Conservation (phyloP, 2,329 filamentous ascomycete genomes). For the Talaromyces sp. region DNA sequence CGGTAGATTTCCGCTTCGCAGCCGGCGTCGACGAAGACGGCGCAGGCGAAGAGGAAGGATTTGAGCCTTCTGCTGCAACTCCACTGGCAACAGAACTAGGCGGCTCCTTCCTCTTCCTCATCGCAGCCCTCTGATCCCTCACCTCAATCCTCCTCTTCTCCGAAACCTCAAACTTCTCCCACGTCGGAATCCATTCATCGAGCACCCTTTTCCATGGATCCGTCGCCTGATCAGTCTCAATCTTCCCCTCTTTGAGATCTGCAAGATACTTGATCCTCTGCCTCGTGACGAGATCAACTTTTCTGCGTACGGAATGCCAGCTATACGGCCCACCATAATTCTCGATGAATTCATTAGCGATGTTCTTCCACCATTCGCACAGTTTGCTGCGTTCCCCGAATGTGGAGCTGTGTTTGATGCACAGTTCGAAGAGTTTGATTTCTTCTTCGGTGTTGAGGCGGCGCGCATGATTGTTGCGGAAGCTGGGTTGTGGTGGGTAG, state of each 20-base stretch:
- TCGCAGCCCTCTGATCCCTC: constrained; percentile 30
- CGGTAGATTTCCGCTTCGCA: not conserved
- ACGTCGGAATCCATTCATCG: constrained; percentile 42
- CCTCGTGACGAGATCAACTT: constrained; percentile 41
- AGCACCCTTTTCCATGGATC: constrained; percentile 38
- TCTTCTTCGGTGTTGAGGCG: constrained; percentile 41
- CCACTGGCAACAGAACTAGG: constrained; percentile 11
- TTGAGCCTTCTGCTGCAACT: not conserved
- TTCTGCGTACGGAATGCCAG: constrained; percentile 43
- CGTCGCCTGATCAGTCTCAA: constrained; percentile 32
- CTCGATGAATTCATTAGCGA: constrained; percentile 38
- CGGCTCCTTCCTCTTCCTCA: constrained; percentile 28
- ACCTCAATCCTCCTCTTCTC: constrained; percentile 38
- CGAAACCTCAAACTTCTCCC: constrained; percentile 39
- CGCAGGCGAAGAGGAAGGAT: not conserved
- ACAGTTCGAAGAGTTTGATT: constrained; percentile 40
- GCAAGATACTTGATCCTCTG: constrained; percentile 41
- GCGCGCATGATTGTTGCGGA: constrained; percentile 17
- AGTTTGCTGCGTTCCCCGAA: constrained; percentile 42
- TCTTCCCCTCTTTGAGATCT: constrained; percentile 27
- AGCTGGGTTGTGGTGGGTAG: not conserved
- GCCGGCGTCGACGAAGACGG: not conserved
- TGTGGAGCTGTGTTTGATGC: constrained; percentile 35
- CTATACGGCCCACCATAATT: constrained; percentile 40
- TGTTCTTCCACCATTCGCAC: constrained; percentile 42